Percentiles rank a stretch among this genome's conserved stretches.
phyloP scores from a whole-genome alignment of 495 filamentous ascomycete species.

The Lasiosphaeria hispida region DNA sequence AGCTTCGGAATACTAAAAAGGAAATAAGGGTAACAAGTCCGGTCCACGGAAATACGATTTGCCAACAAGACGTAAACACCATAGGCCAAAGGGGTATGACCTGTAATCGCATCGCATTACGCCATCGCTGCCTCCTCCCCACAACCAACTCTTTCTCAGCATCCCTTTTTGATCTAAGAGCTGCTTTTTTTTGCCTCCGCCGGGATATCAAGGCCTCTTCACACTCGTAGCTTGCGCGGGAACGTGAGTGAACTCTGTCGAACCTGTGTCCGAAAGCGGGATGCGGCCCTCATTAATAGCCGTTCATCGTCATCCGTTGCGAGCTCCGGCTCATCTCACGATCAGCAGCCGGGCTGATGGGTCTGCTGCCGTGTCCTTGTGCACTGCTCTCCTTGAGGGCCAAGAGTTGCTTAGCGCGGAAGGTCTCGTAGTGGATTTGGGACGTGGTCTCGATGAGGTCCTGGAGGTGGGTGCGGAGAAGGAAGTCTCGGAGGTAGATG shows the following conservation, averaged over 20 bases:
- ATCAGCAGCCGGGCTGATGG: slow-evolving; percentile 91
- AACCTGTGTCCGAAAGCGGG: background rate
- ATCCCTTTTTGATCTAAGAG: slow-evolving; percentile 4
- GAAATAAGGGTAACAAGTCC: slow-evolving; percentile 32
- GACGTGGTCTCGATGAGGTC: slow-evolving; percentile 99
- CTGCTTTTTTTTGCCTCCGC: slow-evolving; percentile 17
- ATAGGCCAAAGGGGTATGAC: slow-evolving; percentile 31
- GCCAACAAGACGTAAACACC: slow-evolving; percentile 33
- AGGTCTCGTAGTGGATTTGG: slow-evolving; percentile 99
- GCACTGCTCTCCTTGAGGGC: slow-evolving; percentile 97
- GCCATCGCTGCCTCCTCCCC: slow-evolving; percentile 23
- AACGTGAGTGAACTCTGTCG: slow-evolving; percentile 9
- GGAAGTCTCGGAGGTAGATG: slow-evolving; percentile 95
- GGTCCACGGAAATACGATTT: slow-evolving; percentile 28
- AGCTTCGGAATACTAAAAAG: slow-evolving; percentile 35
- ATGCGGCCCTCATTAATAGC: slow-evolving; percentile 59
- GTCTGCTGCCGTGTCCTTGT: slow-evolving; percentile 80
- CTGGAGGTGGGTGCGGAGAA: slow-evolving; percentile 93
- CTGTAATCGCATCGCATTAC: slow-evolving; percentile 22
- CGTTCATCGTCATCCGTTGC: slow-evolving; percentile 96
- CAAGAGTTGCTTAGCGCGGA: slow-evolving; percentile 98
- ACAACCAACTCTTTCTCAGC: slow-evolving; percentile 10
- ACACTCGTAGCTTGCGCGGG: slow-evolving; percentile 13
- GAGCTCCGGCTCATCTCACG: slow-evolving; percentile 94
- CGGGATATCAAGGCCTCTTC: slow-evolving; percentile 22